Evolutionary conservation across 306 rosid genomes (phyloP).

Genomic region (Spatholobus suberectus): DNA sequence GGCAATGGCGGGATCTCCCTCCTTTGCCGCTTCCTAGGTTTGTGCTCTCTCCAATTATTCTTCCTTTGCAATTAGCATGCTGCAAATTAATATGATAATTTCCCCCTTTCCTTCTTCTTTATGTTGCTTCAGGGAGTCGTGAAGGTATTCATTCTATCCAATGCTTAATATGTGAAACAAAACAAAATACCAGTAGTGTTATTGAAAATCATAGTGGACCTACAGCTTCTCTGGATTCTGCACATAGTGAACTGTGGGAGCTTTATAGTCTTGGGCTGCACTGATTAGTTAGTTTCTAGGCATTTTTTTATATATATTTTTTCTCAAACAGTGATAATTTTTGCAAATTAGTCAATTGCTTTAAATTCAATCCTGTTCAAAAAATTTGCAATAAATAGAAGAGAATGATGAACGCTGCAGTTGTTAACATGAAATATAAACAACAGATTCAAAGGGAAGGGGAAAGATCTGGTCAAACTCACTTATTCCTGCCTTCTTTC

Average conservation of each 20-base stretch:
- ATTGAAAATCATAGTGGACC: background rate
- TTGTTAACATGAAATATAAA: background rate
- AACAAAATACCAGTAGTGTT: slow-evolving; percentile 4
- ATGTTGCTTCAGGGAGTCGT: background rate
- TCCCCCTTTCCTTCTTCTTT: background rate
- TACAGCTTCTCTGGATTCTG: background rate
- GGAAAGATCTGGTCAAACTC: background rate
- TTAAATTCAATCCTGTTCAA: background rate
- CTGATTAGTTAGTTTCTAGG: background rate
- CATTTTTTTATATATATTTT: background rate
- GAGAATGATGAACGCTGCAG: background rate
- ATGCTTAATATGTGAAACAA: slow-evolving; percentile 8
- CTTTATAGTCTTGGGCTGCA: background rate
- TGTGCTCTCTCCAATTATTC: background rate
- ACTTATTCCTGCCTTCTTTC: background rate
- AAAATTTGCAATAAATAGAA: background rate
- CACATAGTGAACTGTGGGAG: background rate
- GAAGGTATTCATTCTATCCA: background rate
- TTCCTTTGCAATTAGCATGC: slow-evolving; percentile 27
- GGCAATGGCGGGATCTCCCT: slow-evolving; percentile 75
- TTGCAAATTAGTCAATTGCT: background rate
- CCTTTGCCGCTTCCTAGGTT: slow-evolving; percentile 89
- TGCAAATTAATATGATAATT: slow-evolving; percentile 5
- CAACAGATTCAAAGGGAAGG: background rate
- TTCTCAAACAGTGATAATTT: background rate